A percentile compares a stretch with the other conserved stretches of the same genome.
These are phyloP conservation scores for Tulasnella sp. DNA, from an alignment of 768 basidiomycete genomes.

Conservation along the genomic window DNA sequence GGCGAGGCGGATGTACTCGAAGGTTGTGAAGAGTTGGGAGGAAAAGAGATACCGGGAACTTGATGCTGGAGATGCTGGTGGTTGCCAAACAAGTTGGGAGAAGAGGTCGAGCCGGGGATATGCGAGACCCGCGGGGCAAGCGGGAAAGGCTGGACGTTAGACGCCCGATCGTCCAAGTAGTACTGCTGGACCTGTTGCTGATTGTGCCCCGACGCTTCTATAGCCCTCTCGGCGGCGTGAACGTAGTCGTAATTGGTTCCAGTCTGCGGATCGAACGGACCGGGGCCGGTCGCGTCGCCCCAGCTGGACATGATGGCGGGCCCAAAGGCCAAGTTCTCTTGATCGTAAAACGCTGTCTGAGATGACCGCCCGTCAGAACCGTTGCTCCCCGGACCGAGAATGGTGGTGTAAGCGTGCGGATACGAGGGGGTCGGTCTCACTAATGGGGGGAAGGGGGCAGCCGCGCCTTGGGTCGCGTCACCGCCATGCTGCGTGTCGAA, in stretches of 20 bases:
- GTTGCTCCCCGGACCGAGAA: neutral
- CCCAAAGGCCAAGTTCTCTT: neutral
- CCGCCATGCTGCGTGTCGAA: conserved; percentile 3
- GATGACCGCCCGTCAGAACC: conserved; percentile 15
- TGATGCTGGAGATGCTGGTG: neutral
- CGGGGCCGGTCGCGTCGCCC: neutral
- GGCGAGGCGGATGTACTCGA: conserved; percentile 26
- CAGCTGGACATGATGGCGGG: neutral
- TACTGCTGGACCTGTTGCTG: neutral
- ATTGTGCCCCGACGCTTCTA: neutral
- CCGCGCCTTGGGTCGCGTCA: conserved; percentile 5
- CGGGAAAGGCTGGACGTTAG: neutral
- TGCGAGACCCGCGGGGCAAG: neutral
- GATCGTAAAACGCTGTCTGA: conserved; percentile 20
- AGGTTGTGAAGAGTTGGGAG: conserved; percentile 14
- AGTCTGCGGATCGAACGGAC: neutral
- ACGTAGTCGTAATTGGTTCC: neutral
- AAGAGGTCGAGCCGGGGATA: neutral
- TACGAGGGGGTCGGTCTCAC: conserved; percentile 27
- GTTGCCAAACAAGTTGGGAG: neutral
- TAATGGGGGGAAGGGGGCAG: neutral
- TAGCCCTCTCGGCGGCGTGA: neutral
- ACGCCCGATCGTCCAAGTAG: neutral
- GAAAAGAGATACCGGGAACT: neutral
- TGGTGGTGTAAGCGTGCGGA: conserved; percentile 12